Conservation (phyloP, 1,284 basidiomycete genomes). For the Moniliophthora roreri region DNA sequence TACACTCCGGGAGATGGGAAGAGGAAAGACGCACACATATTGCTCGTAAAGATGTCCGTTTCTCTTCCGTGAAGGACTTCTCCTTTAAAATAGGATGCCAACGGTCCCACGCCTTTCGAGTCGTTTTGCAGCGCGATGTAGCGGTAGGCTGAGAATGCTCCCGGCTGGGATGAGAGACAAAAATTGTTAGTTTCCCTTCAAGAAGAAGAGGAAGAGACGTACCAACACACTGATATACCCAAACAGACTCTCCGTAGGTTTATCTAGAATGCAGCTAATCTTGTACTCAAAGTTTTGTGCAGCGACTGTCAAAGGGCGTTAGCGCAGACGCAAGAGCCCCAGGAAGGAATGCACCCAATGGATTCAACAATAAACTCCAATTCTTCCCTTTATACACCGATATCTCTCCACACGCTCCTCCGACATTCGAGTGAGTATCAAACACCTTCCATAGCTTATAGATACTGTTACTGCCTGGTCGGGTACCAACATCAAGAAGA, state of each 20-base stretch:
- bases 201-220: slow-evolving; percentile 18
- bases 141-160: slow-evolving; percentile 93
- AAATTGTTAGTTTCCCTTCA: background rate
- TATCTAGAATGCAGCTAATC: slow-evolving; percentile 91
- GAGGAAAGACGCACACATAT: slow-evolving; percentile 68
- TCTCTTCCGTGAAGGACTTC: slow-evolving; percentile 89
- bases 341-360: slow-evolving; percentile 59
- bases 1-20: background rate
- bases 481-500: slow-evolving; percentile 91
- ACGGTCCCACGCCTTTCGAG: slow-evolving; percentile 80
- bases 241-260: slow-evolving; percentile 91
- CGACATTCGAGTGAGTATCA: slow-evolving; percentile 90
- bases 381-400: slow-evolving; percentile 89
- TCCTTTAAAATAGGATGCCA: slow-evolving; percentile 97
- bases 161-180: slow-evolving; percentile 55
- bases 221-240: slow-evolving; percentile 89
- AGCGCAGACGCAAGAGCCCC: slow-evolving; percentile 11
- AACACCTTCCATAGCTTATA: slow-evolving; percentile 97
- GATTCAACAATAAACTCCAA: slow-evolving; percentile 82
- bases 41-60: slow-evolving; percentile 94
- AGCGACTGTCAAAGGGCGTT: slow-evolving; percentile 57
- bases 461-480: slow-evolving; percentile 80
- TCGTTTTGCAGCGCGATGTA: slow-evolving; percentile 93
- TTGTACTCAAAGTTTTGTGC: slow-evolving; percentile 97
- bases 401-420: slow-evolving; percentile 95